These are phyloP conservation scores for Akebia trifoliata DNA, from an alignment of 164 flowering plant genomes.

Conservation along the genomic window DNA sequence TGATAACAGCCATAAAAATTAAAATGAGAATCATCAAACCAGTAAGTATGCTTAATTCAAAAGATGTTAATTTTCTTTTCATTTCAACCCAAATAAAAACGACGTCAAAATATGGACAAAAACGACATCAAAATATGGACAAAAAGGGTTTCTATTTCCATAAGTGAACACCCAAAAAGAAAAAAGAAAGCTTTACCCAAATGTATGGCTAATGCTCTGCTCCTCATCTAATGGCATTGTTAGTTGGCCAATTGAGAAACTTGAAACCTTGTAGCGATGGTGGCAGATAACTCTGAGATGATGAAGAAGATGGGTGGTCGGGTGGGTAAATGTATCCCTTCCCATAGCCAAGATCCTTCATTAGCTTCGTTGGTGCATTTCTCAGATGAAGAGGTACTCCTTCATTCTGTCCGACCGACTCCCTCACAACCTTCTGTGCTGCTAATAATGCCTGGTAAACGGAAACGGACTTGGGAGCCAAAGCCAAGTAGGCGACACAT, in stretches of 20 bases:
- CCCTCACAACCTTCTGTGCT: constrained; percentile 63
- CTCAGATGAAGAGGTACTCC: constrained; percentile 84
- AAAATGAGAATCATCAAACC: no score
- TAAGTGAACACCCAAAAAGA: constrained; percentile 1
- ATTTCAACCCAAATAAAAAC: no score
- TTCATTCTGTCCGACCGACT: constrained; percentile 82
- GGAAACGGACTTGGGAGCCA: constrained; percentile 78
- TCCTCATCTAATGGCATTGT: constrained; percentile 5
- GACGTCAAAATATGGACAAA: no score
- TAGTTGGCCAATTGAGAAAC: constrained; percentile 63
- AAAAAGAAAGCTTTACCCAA: neutral
- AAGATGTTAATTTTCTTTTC: no score
- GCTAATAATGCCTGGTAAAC: constrained; percentile 53
- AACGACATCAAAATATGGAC: neutral
- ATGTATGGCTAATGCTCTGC: neutral
- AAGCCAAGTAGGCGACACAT: constrained; percentile 77
- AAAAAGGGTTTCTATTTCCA: neutral
- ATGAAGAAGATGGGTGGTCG: constrained; percentile 34
- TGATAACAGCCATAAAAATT: no score
- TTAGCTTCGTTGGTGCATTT: constrained; percentile 87
- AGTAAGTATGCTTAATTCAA: no score
- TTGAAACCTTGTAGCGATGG: constrained; percentile 57
- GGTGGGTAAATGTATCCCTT: constrained; percentile 79
- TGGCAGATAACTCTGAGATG: constrained; percentile 55
- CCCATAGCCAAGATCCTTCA: constrained; percentile 83